These are phyloP conservation scores for Calonectria honghensis DNA, from an alignment of 2,329 filamentous ascomycete species.

Conservation along the genomic window DNA sequence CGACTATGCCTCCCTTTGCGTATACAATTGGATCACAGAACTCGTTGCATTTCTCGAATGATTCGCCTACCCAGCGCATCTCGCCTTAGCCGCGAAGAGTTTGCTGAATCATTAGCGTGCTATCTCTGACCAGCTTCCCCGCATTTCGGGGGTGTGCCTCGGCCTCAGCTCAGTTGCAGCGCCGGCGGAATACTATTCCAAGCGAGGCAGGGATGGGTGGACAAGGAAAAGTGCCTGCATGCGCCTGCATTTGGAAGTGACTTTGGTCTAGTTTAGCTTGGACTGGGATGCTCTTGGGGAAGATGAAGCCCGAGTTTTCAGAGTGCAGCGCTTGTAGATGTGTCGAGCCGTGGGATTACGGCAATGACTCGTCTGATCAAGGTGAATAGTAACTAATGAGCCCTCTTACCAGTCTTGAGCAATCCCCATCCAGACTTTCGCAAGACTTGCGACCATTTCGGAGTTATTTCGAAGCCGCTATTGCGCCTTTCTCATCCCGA, in stretches of 20 bases:
- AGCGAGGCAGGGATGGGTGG: constrained; percentile 6
- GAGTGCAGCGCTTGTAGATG: neutral
- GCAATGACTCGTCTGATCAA: constrained; percentile 7
- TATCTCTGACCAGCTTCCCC: constrained; percentile 35
- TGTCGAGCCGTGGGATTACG: constrained; percentile 25
- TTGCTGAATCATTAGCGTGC: constrained; percentile 37
- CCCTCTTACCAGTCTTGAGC: neutral
- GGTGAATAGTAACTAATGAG: neutral
- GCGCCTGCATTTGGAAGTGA: constrained; percentile 14
- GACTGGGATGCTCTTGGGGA: neutral
- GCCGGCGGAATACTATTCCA: constrained; percentile 10
- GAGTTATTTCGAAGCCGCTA: too few relatives aligned
- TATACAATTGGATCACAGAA: neutral
- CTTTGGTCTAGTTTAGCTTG: neutral
- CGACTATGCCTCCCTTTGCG: neutral
- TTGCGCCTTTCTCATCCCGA: neutral
- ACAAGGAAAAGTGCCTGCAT: constrained; percentile 1
- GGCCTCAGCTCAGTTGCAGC: constrained; percentile 1
- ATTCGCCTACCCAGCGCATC: neutral
- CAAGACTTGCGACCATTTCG: neutral
- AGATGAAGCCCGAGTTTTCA: constrained; percentile 23
- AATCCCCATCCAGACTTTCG: neutral
- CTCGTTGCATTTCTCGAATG: neutral
- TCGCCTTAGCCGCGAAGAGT: constrained; percentile 3
- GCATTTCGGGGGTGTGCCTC: constrained; percentile 37